Percentiles rank a stretch among this genome's conserved stretches.
Conservation (phyloP, 73 alveolate species). For the Paramecium sonneborni region DNA sequence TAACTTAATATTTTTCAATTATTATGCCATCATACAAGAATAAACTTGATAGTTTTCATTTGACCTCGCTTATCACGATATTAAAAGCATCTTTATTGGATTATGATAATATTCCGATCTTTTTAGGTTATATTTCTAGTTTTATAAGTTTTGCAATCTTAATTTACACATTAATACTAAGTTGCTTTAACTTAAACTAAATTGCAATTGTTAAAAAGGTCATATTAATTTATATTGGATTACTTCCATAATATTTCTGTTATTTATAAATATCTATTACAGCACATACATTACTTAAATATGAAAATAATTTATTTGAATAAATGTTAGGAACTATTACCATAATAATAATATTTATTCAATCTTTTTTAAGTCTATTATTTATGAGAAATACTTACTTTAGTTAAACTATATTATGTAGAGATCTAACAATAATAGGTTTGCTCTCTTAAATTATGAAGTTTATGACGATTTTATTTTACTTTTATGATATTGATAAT, state of each 20-base stretch:
- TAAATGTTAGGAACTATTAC: neutral
- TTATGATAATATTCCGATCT: neutral
- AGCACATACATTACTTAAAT: neutral
- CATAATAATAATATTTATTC: slow-evolving; percentile 1
- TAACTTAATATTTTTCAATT: neutral
- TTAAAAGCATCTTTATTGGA: neutral
- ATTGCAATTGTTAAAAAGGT: neutral
- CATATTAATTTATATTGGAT: neutral
- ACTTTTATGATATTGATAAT: neutral
- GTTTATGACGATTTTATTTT: neutral
- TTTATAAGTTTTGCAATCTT: neutral
- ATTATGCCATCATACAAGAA: neutral
- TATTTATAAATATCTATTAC: neutral
- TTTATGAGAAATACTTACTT: neutral
- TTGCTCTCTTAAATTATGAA: neutral
- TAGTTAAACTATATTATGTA: neutral
- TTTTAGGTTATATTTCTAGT: neutral
- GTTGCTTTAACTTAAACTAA: neutral
- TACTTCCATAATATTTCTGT: neutral
- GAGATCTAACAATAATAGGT: neutral
- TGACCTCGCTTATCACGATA: neutral
- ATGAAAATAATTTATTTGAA: neutral
- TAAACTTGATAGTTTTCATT: neutral
- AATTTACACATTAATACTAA: neutral
- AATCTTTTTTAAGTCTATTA: neutral